Percentiles rank a stretch among this genome's conserved stretches.
phyloP scores from a whole-genome alignment of 306 rosid genomes.

The Benincasa hispida region DNA sequence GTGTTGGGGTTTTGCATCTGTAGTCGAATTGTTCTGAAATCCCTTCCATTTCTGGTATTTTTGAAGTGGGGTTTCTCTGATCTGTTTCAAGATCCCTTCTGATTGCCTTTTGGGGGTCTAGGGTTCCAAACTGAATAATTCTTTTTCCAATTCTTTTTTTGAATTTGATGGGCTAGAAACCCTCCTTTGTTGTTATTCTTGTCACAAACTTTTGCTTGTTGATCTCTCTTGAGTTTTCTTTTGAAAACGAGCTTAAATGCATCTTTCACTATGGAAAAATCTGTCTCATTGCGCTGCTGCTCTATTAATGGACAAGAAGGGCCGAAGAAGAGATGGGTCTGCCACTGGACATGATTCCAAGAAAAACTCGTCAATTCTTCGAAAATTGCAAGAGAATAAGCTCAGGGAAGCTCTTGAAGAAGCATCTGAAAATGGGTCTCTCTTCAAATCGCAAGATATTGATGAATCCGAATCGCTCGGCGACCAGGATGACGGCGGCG shows the following conservation, averaged over 20 bases:
- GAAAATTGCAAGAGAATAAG: constrained; percentile 77
- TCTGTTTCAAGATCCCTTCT: constrained; percentile 14
- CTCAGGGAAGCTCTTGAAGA: constrained; percentile 96
- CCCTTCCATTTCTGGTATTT: constrained; percentile 1
- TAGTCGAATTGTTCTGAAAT: not conserved
- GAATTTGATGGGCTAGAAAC: constrained; percentile 19
- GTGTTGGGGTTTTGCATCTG: not conserved
- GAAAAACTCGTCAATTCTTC: constrained; percentile 53
- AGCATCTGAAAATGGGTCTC: constrained; percentile 92
- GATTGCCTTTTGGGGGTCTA: constrained; percentile 12
- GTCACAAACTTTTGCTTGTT: not conserved
- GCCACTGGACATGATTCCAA: constrained; percentile 27
- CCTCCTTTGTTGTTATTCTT: not conserved
- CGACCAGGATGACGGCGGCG: constrained; percentile 52
- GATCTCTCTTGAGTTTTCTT: not conserved
- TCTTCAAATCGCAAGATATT: constrained; percentile 57
- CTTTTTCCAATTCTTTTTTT: not conserved
- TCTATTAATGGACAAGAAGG: constrained; percentile 62
- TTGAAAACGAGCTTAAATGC: constrained; percentile 34
- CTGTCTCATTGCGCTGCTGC: constrained; percentile 66
- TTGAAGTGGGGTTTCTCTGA: constrained; percentile 7
- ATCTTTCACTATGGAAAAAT: constrained; percentile 61
- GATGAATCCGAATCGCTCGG: constrained; percentile 45
- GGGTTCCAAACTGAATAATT: constrained; percentile 9
- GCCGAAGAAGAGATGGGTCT: constrained; percentile 42